phyloP scores from a whole-genome alignment of 805 yeast genomes.

The Suhomyces prunicola region DNA sequence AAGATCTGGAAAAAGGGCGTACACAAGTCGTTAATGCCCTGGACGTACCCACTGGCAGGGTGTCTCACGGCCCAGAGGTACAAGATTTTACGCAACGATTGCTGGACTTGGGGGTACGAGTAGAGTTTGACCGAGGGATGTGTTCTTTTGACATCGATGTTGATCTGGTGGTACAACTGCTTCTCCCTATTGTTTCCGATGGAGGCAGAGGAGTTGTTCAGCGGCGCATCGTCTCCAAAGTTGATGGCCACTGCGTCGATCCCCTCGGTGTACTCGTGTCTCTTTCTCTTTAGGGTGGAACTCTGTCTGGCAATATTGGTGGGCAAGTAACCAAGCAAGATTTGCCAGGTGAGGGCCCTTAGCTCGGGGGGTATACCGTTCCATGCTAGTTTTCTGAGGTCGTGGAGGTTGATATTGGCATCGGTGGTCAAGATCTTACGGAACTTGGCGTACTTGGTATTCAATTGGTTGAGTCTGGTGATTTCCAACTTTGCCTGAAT shows the following conservation, averaged over 20 bases:
- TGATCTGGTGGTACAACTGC: slow-evolving; percentile 91
- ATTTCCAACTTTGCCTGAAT: slow-evolving; percentile 43
- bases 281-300: slow-evolving; percentile 67
- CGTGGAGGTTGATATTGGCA: slow-evolving; percentile 55
- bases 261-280: slow-evolving; percentile 82
- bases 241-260: slow-evolving; percentile 57
- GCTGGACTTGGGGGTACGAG: slow-evolving; percentile 65
- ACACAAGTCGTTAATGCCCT: slow-evolving; percentile 90
- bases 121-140: slow-evolving; percentile 81
- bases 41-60: slow-evolving; percentile 97
- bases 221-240: slow-evolving; percentile 26
- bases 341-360: slow-evolving; percentile 85
- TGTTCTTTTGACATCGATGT: slow-evolving; percentile 91
- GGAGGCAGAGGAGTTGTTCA: slow-evolving; percentile 12
- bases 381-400: slow-evolving; percentile 82
- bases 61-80: slow-evolving; percentile 95
- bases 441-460: slow-evolving; percentile 64
- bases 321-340: slow-evolving; percentile 86
- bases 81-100: slow-evolving; percentile 73
- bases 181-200: slow-evolving; percentile 44
- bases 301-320: slow-evolving; percentile 75
- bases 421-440: slow-evolving; percentile 52
- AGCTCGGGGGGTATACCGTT: slow-evolving; percentile 84
- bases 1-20: slow-evolving; percentile 93
- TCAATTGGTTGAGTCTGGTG: slow-evolving; percentile 55